Evolutionary conservation across 192 early-diverging fungal species (phyloP), one percentile per base, ranked within the genome.

Genomic region (Lobosporangium transversale): DNA sequence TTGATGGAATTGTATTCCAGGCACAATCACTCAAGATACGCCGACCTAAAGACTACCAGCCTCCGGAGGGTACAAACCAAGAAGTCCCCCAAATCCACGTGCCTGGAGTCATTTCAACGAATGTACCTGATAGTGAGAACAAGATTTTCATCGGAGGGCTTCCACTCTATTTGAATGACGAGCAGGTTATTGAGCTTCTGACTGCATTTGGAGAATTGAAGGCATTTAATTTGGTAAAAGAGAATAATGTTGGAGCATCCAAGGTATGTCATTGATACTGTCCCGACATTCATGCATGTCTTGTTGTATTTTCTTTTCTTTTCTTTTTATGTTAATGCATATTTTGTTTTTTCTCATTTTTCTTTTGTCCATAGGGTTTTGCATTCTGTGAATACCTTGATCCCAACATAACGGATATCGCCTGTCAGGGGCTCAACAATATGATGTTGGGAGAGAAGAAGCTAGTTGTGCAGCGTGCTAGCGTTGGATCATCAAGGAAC

Each of bases 351-450:
- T 8, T 7, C n/a, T 8, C 6, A 7, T 15, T 21, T 21, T 49
- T 8, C 7, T 21, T 6, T 6, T 49, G 20, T 49, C 14, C 21
- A 3, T 66, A 94, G 82, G 97, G 97, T 2, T 98, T 93, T 84
- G 97, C 96, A 3, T 98, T 99, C 65, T 97, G 95, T 76, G 97
- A 99, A 81, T 99, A 95, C 62, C 84, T 86, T 18, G 93, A 98
- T 75, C 89, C 94, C 20, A 85, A 65, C 27, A 79, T 97, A 15
- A 98, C 97, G 7, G 97, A 99, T 66, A 83, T 95, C 40, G 97
- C 94, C 14, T 97, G 95, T 68, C 88, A 97, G 70, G 95, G 95
- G 2, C 88, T 99, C 27, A 97, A 98, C 69, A 93, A 95, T 36
- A 93, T 99, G 91, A 94, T 95, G 68, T 78, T 99, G 4, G 95